A percentile compares a stretch with the other conserved stretches of the same genome.
phyloP scores from a whole-genome alignment of 2,329 filamentous ascomycete species.

The Talaromyces sp. region DNA sequence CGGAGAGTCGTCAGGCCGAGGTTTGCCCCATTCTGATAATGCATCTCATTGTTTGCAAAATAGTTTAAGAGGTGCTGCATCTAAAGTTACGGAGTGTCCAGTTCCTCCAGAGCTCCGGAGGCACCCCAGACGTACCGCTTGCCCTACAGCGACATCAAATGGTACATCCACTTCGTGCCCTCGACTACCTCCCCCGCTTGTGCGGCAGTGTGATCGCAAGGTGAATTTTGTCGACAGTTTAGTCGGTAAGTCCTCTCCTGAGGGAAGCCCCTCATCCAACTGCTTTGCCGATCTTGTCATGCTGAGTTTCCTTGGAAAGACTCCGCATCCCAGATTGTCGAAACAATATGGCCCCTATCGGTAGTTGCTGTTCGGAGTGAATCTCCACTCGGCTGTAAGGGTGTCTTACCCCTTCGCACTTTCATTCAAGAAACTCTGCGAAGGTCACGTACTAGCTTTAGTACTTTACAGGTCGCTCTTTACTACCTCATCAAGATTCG shows the following conservation, averaged over 20 bases:
- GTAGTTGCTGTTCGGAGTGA: conserved; percentile 74
- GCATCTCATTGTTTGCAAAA: conserved; percentile 26
- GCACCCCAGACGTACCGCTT: conserved; percentile 53
- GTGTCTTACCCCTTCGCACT: conserved; percentile 82
- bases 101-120: conserved; percentile 42
- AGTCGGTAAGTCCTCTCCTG: conserved; percentile 70
- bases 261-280: conserved; percentile 31
- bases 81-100: conserved; percentile 32
- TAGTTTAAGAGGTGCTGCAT: conserved; percentile 27
- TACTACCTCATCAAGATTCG: conserved; percentile 97
- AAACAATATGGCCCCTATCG: conserved; percentile 93
- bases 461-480: conserved; percentile 90
- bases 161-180: conserved; percentile 48
- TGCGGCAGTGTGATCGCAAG: conserved; percentile 88
- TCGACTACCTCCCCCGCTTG: conserved; percentile 68
- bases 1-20: conserved; percentile 28
- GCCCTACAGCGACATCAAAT: conserved; percentile 52
- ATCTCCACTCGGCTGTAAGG: conserved; percentile 60
- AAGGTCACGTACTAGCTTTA: conserved; percentile 93
- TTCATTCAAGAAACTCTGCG: conserved; percentile 98
- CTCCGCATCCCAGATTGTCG: conserved; percentile 94
- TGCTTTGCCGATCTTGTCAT: conserved; percentile 12
- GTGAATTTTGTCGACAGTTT: conserved; percentile 93
- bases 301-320: conserved; percentile 56
- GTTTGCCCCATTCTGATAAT: conserved; percentile 23